These are phyloP conservation scores for Xylaria hypoxylon DNA, from an alignment of 2,329 filamentous ascomycete species.

Conservation along the genomic window DNA sequence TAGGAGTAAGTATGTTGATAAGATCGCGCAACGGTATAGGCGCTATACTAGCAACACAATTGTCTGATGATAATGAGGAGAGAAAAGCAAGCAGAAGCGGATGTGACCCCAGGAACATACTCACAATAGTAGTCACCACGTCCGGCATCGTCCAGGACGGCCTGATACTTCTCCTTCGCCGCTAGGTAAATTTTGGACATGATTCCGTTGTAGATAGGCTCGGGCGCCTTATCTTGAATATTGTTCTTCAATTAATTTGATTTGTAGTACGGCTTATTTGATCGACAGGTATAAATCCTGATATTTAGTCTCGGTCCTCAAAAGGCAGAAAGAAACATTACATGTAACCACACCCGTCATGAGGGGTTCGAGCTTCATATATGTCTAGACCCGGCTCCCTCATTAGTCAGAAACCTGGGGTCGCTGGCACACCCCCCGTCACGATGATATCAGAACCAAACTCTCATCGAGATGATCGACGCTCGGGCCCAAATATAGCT, in stretches of 20 bases:
- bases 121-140: slow-evolving; percentile 50
- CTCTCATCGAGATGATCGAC: slow-evolving; percentile 40
- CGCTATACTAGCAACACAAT: neutral
- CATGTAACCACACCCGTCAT: neutral
- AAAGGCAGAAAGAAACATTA: neutral
- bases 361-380: slow-evolving; percentile 36
- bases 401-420: slow-evolving; percentile 38
- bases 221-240: slow-evolving; percentile 2
- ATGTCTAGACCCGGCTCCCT: slow-evolving; percentile 26
- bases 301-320: slow-evolving; percentile 3
- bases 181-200: slow-evolving; percentile 49
- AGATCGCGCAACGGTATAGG: neutral
- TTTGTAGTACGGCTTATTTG: slow-evolving; percentile 10
- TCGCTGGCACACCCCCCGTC: slow-evolving; percentile 44
- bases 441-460: slow-evolving; percentile 47
- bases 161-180: slow-evolving; percentile 53
- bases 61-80: neutral
- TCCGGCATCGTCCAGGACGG: slow-evolving; percentile 50
- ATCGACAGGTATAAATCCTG: neutral
- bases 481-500: slow-evolving; percentile 27
- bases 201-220: slow-evolving; percentile 20
- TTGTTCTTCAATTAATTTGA: slow-evolving; percentile 7
- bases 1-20: slow-evolving; percentile 18
- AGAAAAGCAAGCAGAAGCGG: neutral
- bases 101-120: slow-evolving; percentile 21